A percentile compares a stretch with the other conserved stretches of the same genome.
These are phyloP conservation scores for Wickerhamiella hasegawae DNA, from an alignment of 805 yeast species.

Conservation along the genomic window DNA sequence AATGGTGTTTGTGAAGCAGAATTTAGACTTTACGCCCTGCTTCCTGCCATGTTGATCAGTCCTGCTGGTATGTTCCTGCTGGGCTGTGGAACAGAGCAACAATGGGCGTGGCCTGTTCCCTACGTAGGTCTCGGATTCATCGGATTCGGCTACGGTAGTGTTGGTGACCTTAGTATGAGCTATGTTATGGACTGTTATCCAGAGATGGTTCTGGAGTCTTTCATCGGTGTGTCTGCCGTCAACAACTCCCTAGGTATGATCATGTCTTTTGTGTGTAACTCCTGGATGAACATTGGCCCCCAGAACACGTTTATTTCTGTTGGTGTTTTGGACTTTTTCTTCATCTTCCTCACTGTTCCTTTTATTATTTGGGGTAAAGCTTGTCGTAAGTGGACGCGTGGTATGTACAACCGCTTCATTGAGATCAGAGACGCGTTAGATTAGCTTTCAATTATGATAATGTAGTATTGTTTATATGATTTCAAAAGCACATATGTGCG, in stretches of 20 bases:
- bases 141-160: slow-evolving; percentile 38
- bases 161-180: slow-evolving; percentile 30
- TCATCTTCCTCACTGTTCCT: slow-evolving; percentile 30
- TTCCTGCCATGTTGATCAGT: slow-evolving; percentile 32
- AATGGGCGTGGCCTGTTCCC: slow-evolving; percentile 39
- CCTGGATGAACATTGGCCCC: slow-evolving; percentile 39
- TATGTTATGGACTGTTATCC: slow-evolving; percentile 44
- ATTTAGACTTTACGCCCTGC: slow-evolving; percentile 40
- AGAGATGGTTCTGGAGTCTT: slow-evolving; percentile 36
- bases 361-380: slow-evolving; percentile 28
- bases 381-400: slow-evolving; percentile 16
- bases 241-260: slow-evolving; percentile 35
- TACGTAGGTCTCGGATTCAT: slow-evolving; percentile 39
- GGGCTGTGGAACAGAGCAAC: slow-evolving; percentile 47
- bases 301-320: slow-evolving; percentile 42
- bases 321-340: slow-evolving; percentile 32
- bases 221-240: slow-evolving; percentile 40
- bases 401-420: slow-evolving; percentile 17
- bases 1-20: slow-evolving; percentile 41
- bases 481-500: too few species aligned
- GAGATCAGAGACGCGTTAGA: slow-evolving; percentile 15
- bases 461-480: too few species aligned
- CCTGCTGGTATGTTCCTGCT: slow-evolving; percentile 43
- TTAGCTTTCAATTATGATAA: neutral
- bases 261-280: slow-evolving; percentile 45